These are phyloP conservation scores for Apophysomyces sp. DNA, from an alignment of 371 early-diverging fungal species.

Conservation along the genomic window DNA sequence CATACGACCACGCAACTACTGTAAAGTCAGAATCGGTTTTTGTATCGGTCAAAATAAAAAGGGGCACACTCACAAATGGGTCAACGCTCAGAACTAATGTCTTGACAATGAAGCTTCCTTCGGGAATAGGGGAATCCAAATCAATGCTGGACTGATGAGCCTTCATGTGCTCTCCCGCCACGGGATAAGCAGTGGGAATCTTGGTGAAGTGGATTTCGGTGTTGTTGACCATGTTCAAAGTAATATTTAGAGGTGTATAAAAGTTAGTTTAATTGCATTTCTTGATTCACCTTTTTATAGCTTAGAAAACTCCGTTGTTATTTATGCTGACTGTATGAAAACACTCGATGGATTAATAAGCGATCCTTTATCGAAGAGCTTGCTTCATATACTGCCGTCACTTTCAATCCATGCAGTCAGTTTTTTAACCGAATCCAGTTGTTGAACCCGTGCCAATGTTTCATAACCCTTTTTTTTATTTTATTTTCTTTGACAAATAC, in stretches of 20 bases:
- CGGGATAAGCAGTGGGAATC: conserved; percentile 40
- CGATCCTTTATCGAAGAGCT: not conserved
- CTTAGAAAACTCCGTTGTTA: not conserved
- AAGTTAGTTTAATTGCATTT: not conserved
- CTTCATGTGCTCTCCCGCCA: conserved; percentile 47
- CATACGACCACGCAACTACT: conserved; percentile 66
- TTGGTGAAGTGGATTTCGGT: conserved; percentile 41
- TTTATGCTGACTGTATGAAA: not conserved
- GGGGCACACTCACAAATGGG: not conserved
- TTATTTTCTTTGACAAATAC: too few species aligned
- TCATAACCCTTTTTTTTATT: too few species aligned
- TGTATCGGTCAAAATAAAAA: conserved; percentile 2
- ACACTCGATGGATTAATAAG: not conserved
- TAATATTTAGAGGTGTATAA: too few species aligned
- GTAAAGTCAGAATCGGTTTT: conserved; percentile 38
- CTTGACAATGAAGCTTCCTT: conserved; percentile 59
- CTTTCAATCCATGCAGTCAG: too few species aligned
- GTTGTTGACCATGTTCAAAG: conserved; percentile 24
- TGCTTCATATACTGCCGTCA: too few species aligned
- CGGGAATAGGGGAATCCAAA: conserved; percentile 15
- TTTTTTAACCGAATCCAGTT: too few species aligned
- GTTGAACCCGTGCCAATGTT: too few species aligned
- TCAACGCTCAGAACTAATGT: conserved; percentile 24
- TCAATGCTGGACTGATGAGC: conserved; percentile 45
- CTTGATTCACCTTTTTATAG: not conserved